Evolutionary conservation across 352 stramenopile species (phyloP), one percentile per base, ranked within the genome.

Genomic region (Elongisporangium prolatum): DNA sequence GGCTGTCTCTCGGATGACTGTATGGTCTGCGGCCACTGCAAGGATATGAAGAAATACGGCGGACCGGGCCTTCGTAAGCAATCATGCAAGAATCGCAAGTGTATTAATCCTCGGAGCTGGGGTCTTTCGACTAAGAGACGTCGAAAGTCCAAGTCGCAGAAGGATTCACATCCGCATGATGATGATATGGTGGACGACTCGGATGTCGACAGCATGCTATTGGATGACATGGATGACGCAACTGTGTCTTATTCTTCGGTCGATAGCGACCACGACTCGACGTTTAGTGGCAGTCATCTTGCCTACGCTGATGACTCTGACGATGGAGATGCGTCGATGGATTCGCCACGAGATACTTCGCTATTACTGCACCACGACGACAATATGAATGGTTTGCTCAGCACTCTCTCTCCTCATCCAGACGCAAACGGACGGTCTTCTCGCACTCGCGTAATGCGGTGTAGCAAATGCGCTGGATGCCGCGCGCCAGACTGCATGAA

Each of bases 11-110:
- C 84, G 4, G 81, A 86, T 14, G 86, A 96, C 40, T 96, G 86
- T 64, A 91, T 94, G 85, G 78, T 79, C 58, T 96, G 86, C 60
- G 85, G 81, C 0, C 85, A 94, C 37, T 96, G 86, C 55, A 81
- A 93, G 60, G 86, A 96, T 56, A 96, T 94, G 86, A 94, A 93
- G 56, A 96, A 96, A 53, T 96, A 94, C 38, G 86, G 86, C 22
- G 86, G 86, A 9, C 86, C 86, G 20, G 86, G 86, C 4, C 68
- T 94, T 56, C 84, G 86, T 0, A 96, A 96, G 49, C 86, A 94
- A 53, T 96, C 84, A 21, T 96, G 86, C 69, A 96, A 93, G 59
- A 80, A 87, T 20, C 78, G 86, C 22, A 95, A 95, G 49, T 95
- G 86, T 50, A 61, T 88, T 16, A 88, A 88, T 34, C 83, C 86